Conservation (phyloP, 2,329 filamentous ascomycete species). For the Cordyceps javanica region DNA sequence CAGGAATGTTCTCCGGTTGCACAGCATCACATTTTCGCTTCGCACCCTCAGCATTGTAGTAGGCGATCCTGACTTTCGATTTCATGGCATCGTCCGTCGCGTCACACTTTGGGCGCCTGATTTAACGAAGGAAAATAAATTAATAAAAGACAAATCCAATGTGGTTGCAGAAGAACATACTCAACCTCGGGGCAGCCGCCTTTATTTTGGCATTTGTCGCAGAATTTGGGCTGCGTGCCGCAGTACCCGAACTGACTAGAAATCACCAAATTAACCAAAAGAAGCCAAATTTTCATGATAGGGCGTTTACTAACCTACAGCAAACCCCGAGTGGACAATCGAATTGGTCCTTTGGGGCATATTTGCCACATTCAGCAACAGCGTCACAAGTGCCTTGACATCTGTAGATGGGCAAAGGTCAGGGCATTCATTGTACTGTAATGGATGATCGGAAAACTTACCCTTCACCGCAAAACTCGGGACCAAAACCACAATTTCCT, state of each 20-base stretch:
- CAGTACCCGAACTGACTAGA: constrained; percentile 12
- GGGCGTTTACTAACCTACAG: constrained; percentile 11
- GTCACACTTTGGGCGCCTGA: constrained; percentile 2
- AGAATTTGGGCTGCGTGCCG: constrained; percentile 18
- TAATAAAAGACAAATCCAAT: too few relatives aligned
- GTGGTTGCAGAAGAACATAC: too few relatives aligned
- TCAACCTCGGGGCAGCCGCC: background rate
- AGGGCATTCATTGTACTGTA: background rate
- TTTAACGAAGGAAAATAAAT: background rate
- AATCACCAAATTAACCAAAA: background rate
- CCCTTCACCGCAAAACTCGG: background rate
- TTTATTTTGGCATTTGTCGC: constrained; percentile 18
- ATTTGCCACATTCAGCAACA: constrained; percentile 14
- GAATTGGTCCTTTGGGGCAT: background rate
- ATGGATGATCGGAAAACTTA: too few relatives aligned
- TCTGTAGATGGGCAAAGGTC: background rate
- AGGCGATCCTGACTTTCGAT: background rate
- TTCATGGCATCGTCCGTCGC: constrained; percentile 2
- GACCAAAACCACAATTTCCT: background rate
- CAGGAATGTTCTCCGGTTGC: constrained; percentile 9
- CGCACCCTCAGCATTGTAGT: constrained; percentile 5
- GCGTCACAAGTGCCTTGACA: constrained; percentile 14
- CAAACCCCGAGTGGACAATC: constrained; percentile 15
- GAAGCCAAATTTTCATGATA: background rate
- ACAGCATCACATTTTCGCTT: constrained; percentile 7